Evolutionary conservation across 2,329 filamentous ascomycete genomes (phyloP).

Genomic region (Trichophyton equinum): DNA sequence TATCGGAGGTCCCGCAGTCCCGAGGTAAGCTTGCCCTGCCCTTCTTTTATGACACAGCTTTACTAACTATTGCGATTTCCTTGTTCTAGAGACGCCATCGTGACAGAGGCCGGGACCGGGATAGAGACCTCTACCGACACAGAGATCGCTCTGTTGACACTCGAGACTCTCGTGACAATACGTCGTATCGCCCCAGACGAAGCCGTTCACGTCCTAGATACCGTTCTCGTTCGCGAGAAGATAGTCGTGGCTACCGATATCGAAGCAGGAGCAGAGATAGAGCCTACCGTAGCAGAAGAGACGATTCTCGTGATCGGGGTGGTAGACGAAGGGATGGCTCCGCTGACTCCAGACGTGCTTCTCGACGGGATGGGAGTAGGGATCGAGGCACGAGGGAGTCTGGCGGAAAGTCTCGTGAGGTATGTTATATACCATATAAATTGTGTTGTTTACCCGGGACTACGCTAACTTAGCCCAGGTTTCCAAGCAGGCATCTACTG

Average conservation of each 20-base stretch:
- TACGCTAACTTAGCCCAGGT: constrained; percentile 29
- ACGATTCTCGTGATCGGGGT: constrained; percentile 57
- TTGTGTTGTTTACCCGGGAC: constrained; percentile 11
- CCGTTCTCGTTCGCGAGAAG: constrained; percentile 44
- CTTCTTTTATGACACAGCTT: neutral
- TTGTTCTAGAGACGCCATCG: constrained; percentile 46
- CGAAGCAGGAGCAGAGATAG: constrained; percentile 58
- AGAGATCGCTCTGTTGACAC: constrained; percentile 6
- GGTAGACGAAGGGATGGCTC: constrained; percentile 56
- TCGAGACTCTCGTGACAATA: constrained; percentile 47
- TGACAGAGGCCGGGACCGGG: constrained; percentile 40
- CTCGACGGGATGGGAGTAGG: constrained; percentile 53
- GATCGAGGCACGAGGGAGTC: constrained; percentile 42
- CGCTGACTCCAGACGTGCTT: constrained; percentile 55
- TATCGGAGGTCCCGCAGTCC: constrained; percentile 38
- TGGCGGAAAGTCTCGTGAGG: constrained; percentile 44
- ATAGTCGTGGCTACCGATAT: constrained; percentile 46
- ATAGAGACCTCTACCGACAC: constrained; percentile 48
- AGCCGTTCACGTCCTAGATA: constrained; percentile 54
- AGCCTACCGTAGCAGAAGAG: constrained; percentile 56
- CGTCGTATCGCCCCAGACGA: constrained; percentile 50
- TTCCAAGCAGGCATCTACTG: constrained; percentile 37
- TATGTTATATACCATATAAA: constrained; percentile 29
- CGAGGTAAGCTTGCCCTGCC: constrained; percentile 27
- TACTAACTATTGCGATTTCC: constrained; percentile 19